Base-by-base conservation (phyloP, 1,284 basidiomycete species). In the Microbotryum intermedium region DNA sequence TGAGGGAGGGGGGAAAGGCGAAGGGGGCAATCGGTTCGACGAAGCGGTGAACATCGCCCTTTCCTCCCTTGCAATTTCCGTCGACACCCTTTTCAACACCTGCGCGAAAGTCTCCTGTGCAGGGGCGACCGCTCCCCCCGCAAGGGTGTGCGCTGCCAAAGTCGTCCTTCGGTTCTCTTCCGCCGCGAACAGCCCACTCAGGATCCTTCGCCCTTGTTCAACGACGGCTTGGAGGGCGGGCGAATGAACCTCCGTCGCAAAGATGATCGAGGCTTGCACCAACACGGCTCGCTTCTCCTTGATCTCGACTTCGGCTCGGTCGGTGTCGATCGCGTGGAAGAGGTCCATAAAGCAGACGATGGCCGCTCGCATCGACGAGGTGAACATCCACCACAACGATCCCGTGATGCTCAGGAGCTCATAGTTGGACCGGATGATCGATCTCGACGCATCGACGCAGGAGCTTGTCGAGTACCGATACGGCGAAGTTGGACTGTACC, bases 291-390 rank as follows among this genome's bases (percentile, higher is more conserved):
- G 64, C 44, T 62, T 67, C 64, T 68, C 58, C 30, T 53, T 60
- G 25, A 60, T 53, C 43, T 51, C 51, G 1, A 18, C 28, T 10
- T 60, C 62, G 3, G 50, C 3, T 6, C 43, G 45, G 34, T 61
- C 66, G 34, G 59, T 60, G 48, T 69, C 68, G 39, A 69, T 60
- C 0, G 57, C 56, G 34, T 66, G 65, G 9, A 69, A 66, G 2
- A 68, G 47, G 46, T 69, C 64, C 59, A 68, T 59, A 34, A 63
- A 59, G 6, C 68, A 43, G 0, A 69, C 68, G 50, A 68, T 60
- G 3, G 64, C 50, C 21, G 57, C 53, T 4, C 58, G 58, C 3
- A 69, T 57, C 0, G 68, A 66, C 1, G 58, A 57, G 13, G 64
- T 66, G 56, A 63, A 69, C 23, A 62, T 58, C 58, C 63, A 57